Evolutionary conservation across 371 early-diverging fungal genomes (phyloP).

Genomic region (Capniomyces stellatus): DNA sequence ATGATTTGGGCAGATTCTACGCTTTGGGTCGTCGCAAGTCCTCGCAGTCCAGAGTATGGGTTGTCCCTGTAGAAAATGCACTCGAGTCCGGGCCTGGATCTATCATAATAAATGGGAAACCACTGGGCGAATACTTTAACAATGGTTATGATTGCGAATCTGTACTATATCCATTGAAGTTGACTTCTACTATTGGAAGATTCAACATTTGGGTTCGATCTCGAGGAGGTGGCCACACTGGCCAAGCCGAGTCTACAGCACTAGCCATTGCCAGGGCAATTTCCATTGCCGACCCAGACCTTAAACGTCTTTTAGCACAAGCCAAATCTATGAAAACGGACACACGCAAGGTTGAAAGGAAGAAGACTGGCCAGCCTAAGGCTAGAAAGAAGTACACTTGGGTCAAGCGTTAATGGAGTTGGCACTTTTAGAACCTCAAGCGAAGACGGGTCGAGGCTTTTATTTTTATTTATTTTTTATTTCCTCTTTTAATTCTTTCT

Average conservation of each 20-base stretch:
- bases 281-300: slow-evolving; percentile 40
- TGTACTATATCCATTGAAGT: slow-evolving; percentile 55
- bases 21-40: slow-evolving; percentile 75
- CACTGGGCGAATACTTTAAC: slow-evolving; percentile 56
- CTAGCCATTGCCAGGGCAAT: slow-evolving; percentile 69
- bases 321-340: slow-evolving; percentile 64
- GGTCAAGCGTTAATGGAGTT: no score
- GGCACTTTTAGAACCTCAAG: no score
- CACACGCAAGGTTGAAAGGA: slow-evolving; percentile 82
- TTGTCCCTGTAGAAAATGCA: slow-evolving; percentile 52
- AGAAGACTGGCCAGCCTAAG: slow-evolving; percentile 90
- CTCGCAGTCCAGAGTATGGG: slow-evolving; percentile 56
- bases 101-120: slow-evolving; percentile 66
- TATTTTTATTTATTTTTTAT: no score
- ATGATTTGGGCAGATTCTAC: slow-evolving; percentile 59
- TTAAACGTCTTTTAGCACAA: slow-evolving; percentile 21
- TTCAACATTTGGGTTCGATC: slow-evolving; percentile 83
- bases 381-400: slow-evolving; percentile 90
- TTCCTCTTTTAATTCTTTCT: no score
- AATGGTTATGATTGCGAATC: slow-evolving; percentile 42
- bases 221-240: slow-evolving; percentile 69
- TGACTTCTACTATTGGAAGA: slow-evolving; percentile 38
- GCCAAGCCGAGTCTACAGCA: slow-evolving; percentile 77
- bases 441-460: no score
- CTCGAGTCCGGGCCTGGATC: slow-evolving; percentile 10